Evolutionary conservation across 192 early-diverging fungal genomes (phyloP).

Genomic region (Chytriomyces sp.): DNA sequence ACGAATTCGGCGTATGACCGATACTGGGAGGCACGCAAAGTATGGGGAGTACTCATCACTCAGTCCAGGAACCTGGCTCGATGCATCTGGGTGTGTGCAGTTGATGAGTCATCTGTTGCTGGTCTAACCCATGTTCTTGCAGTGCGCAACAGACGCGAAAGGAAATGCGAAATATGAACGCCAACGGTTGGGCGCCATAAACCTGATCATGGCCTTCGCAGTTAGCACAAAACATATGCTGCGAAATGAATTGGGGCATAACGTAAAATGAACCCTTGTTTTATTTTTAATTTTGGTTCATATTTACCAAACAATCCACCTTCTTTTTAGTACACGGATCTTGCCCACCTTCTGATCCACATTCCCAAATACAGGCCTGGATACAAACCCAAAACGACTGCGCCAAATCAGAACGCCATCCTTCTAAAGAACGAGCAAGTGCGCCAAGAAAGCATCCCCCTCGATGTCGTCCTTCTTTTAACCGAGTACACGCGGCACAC

Average conservation of each 20-base stretch:
- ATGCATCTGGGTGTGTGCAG: constrained; percentile 68
- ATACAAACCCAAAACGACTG: constrained; percentile 22
- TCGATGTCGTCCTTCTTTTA: constrained; percentile 40
- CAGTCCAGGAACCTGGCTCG: constrained; percentile 80
- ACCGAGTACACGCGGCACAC: not conserved
- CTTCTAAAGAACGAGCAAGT: not conserved
- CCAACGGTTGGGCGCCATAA: constrained; percentile 69
- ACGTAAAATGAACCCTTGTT: not conserved
- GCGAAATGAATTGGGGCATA: constrained; percentile 68
- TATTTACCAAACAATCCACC: constrained; percentile 1
- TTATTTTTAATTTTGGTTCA: not conserved
- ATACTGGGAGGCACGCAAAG: constrained; percentile 84
- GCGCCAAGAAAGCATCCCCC: constrained; percentile 37
- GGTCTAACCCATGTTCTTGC: not conserved
- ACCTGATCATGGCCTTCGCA: constrained; percentile 77
- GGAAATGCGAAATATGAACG: constrained; percentile 23
- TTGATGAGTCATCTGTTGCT: not conserved
- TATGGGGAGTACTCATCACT: constrained; percentile 77
- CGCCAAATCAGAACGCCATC: not conserved
- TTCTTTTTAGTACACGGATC: constrained; percentile 67
- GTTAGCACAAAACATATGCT: constrained; percentile 83
- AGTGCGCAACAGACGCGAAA: not conserved
- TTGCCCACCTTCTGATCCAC: constrained; percentile 66
- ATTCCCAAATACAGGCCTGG: constrained; percentile 61
- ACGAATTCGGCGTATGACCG: constrained; percentile 75